These are phyloP conservation scores for Umbelopsis sp. DNA, from an alignment of 192 early-diverging fungal species.

Conservation along the genomic window DNA sequence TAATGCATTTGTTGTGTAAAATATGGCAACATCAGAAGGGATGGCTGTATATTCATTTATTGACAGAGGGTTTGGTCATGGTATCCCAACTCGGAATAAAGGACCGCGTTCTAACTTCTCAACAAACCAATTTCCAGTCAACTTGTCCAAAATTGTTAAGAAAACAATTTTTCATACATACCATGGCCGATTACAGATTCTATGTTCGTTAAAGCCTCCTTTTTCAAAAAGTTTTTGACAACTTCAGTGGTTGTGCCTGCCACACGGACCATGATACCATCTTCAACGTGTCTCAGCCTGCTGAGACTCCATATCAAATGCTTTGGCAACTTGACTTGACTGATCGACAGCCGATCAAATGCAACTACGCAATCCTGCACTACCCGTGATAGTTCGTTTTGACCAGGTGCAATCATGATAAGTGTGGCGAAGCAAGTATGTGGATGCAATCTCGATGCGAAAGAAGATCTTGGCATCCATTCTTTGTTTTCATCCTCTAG, in stretches of 20 bases:
- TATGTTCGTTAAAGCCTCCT: background rate
- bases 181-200: slow-evolving; percentile 16
- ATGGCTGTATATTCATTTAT: no score
- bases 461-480: slow-evolving; percentile 41
- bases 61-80: no score
- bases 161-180: slow-evolving; percentile 13
- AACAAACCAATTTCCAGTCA: no score
- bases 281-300: slow-evolving; percentile 13
- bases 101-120: no score
- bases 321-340: background rate
- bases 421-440: slow-evolving; percentile 67
- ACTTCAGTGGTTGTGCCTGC: slow-evolving; percentile 26
- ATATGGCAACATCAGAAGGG: no score
- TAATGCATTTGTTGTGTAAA: no score
- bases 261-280: slow-evolving; percentile 20
- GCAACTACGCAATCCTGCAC: background rate
- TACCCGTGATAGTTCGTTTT: background rate
- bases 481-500: slow-evolving; percentile 45
- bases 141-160: background rate
- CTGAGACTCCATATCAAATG: slow-evolving; percentile 29
- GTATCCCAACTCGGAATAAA: no score
- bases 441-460: slow-evolving; percentile 50
- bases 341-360: slow-evolving; percentile 24
- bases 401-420: slow-evolving; percentile 55
- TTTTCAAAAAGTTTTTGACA: slow-evolving; percentile 25